Evolutionary conservation across 106 monocot species (phyloP).

Genomic region (Platanthera zijinensis): DNA sequence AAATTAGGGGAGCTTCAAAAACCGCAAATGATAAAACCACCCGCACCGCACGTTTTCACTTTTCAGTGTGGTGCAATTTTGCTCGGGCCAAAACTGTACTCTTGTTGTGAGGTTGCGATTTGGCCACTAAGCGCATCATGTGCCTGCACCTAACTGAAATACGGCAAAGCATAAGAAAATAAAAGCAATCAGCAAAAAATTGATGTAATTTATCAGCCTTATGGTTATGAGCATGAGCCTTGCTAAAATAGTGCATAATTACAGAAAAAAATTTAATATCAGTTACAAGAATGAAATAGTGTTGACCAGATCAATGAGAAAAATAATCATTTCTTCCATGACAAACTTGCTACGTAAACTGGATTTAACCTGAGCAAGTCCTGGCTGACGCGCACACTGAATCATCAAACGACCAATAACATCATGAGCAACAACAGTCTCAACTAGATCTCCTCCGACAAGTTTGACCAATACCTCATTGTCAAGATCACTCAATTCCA

Average conservation of each 20-base stretch:
- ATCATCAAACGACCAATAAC: slow-evolving; percentile 74
- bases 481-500: slow-evolving; percentile 65
- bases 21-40: too few relatives aligned
- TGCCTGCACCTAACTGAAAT: too few relatives aligned
- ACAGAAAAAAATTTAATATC: neutral
- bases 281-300: neutral
- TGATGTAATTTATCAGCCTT: neutral
- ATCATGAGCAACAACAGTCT: slow-evolving; percentile 78
- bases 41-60: too few relatives aligned
- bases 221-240: neutral
- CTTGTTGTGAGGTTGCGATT: too few relatives aligned
- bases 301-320: neutral
- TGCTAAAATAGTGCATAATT: neutral
- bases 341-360: neutral
- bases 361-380: slow-evolving; percentile 51
- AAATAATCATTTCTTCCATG: neutral
- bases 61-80: too few relatives aligned
- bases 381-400: slow-evolving; percentile 71
- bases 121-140: too few relatives aligned
- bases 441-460: slow-evolving; percentile 68
- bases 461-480: slow-evolving; percentile 70
- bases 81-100: too few relatives aligned
- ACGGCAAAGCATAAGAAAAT: neutral
- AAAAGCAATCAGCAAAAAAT: neutral
- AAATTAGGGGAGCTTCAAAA: neutral